phyloP scores from a whole-genome alignment of 2,329 filamentous ascomycete species.

The Xylariales sp. region DNA sequence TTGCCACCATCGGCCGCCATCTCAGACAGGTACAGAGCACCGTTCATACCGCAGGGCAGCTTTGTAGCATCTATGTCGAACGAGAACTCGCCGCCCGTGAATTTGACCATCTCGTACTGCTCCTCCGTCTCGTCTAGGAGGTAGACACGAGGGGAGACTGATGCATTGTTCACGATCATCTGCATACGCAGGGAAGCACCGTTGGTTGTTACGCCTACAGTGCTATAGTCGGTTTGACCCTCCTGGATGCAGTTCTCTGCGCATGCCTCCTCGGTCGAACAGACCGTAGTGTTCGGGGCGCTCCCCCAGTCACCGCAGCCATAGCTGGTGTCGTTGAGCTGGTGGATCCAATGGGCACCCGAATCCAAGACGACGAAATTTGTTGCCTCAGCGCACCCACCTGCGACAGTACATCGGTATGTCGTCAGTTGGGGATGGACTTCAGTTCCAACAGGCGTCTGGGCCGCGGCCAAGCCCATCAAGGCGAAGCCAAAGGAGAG shows the following conservation, averaged over 20 bases:
- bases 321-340: slow-evolving; percentile 24
- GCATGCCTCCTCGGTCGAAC: slow-evolving; percentile 44
- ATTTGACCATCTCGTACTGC: slow-evolving; percentile 55
- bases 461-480: slow-evolving; percentile 27
- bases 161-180: slow-evolving; percentile 24
- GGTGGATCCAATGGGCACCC: slow-evolving; percentile 38
- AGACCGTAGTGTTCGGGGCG: slow-evolving; percentile 35
- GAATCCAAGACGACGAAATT: slow-evolving; percentile 47
- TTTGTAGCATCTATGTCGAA: slow-evolving; percentile 61
- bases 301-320: slow-evolving; percentile 30
- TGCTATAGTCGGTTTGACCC: slow-evolving; percentile 40
- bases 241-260: slow-evolving; percentile 50
- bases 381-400: slow-evolving; percentile 42
- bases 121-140: slow-evolving; percentile 49
- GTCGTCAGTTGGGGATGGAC: slow-evolving; percentile 44
- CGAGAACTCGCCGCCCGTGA: slow-evolving; percentile 56
- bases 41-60: slow-evolving; percentile 58
- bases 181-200: slow-evolving; percentile 34
- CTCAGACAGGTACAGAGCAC: slow-evolving; percentile 56
- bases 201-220: slow-evolving; percentile 26
- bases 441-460: slow-evolving; percentile 33
- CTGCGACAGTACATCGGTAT: slow-evolving; percentile 43
- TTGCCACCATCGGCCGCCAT: slow-evolving; percentile 56
- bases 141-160: slow-evolving; percentile 46
- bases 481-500: slow-evolving; percentile 21